Evolutionary conservation across 495 filamentous ascomycete species (phyloP).

Genomic region (Clohesyomyces aquaticus): DNA sequence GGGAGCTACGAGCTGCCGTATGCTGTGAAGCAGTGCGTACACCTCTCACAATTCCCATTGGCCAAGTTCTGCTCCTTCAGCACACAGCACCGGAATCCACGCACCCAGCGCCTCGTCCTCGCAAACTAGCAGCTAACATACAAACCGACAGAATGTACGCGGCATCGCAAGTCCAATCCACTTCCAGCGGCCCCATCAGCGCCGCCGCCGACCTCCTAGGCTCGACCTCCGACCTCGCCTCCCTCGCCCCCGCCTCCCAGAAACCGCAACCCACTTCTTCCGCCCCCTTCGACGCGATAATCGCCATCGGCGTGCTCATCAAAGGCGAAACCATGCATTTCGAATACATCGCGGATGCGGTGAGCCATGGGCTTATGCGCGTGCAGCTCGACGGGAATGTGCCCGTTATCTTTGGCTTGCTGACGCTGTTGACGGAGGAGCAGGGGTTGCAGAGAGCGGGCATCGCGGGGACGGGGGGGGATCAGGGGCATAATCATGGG

Average conservation of each 20-base stretch:
- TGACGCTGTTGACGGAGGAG: conserved; percentile 86
- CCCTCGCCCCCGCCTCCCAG: conserved; percentile 51
- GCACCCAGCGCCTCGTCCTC: not conserved
- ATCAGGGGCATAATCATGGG: conserved; percentile 49
- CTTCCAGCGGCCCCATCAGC: conserved; percentile 60
- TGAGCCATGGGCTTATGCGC: conserved; percentile 89
- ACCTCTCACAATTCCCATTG: not conserved
- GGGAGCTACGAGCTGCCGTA: conserved; percentile 92
- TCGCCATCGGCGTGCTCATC: conserved; percentile 94
- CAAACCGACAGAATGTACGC: conserved; percentile 64
- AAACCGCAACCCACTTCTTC: conserved; percentile 44
- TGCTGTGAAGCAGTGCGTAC: conserved; percentile 73
- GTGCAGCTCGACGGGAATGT: conserved; percentile 85
- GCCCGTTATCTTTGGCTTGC: conserved; percentile 88
- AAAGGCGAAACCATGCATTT: conserved; percentile 99
- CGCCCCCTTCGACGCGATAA: conserved; percentile 83
- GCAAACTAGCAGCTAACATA: not conserved
- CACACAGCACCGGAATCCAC: not conserved
- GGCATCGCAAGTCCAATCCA: conserved; percentile 82
- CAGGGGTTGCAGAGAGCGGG: conserved; percentile 89
- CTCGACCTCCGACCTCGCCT: conserved; percentile 71
- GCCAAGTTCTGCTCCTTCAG: not conserved
- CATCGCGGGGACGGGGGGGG: conserved; percentile 55
- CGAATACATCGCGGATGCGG: conserved; percentile 93
- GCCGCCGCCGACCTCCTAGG: conserved; percentile 72